Evolutionary conservation across 2,329 filamentous ascomycete species (phyloP), one percentile per base, ranked within the genome.

Genomic region (Neocucurbitaria cava): DNA sequence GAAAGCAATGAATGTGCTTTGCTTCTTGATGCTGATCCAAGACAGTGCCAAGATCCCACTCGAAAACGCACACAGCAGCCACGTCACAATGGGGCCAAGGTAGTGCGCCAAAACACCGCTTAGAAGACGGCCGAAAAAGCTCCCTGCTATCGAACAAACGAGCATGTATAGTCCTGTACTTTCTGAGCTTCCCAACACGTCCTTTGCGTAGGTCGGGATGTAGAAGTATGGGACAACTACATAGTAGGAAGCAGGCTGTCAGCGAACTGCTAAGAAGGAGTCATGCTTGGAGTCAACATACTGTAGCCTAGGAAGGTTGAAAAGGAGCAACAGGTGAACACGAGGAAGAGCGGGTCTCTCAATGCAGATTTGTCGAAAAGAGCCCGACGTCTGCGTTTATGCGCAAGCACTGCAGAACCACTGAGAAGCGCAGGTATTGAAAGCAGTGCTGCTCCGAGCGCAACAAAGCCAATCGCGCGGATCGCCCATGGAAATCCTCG

Each of bases 401-500:
- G 61, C n/a, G 66, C 62, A 11, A 72, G 60, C 30, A 67, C 59
- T 3, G 52, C 44, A 8, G 69, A 70, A 35, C 73, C 74, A 13
- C 58, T 65, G 11, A 76, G 68, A 11, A 76, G 71, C 2, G 72
- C 69, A 2, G 72, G 73, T 23, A 75, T 70, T 11, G 73, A 74
- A 10, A 74, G 56, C 1, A 70, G 47, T 2, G 72, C 70, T 7
- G 62, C 56, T 20, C 54, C 62, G 40, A 76, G 64, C 6, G 72
- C 65, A 13, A 76, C 65, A 38, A 74, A 74, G 11, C 71, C 73
- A 20, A 76, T 70, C 3, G 60, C 65, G 15, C 73, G 70, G 33
- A 75, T 74, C 5, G 72, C 66, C 72, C 71, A 75, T 2, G 72
- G 68, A 48, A 76, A 76, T 5, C 71, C 72, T 9, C 57, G 60